Percentiles rank a stretch among this genome's conserved stretches.
Conservation (phyloP, 2,329 filamentous ascomycete species). For the Ascosphaera aggregata region DNA sequence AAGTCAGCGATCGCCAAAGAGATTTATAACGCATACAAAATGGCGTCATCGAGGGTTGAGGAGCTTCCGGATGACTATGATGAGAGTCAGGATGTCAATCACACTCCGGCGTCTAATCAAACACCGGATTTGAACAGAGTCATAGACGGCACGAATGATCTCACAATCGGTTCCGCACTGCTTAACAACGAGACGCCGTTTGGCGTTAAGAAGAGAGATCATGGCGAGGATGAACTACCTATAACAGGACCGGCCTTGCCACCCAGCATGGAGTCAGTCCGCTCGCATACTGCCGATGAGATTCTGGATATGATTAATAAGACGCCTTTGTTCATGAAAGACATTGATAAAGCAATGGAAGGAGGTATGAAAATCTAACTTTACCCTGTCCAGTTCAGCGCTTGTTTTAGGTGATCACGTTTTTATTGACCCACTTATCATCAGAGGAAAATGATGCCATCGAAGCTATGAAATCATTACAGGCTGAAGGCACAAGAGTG, state of each 20-base stretch:
- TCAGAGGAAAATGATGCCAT: conserved; percentile 55
- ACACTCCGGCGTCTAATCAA: too few relatives aligned
- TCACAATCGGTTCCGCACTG: conserved; percentile 1
- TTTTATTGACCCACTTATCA: conserved; percentile 5
- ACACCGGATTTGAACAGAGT: conserved; percentile 5
- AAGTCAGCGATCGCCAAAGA: too few relatives aligned
- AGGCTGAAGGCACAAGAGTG: conserved; percentile 72
- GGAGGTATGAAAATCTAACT: conserved; percentile 19
- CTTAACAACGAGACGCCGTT: conserved; percentile 14
- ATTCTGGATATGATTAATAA: conserved; percentile 42
- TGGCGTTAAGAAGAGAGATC: conserved; percentile 14
- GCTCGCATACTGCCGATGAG: conserved; percentile 33
- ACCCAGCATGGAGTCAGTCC: conserved; percentile 33
- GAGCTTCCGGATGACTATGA: conserved; percentile 28
- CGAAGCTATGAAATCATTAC: conserved; percentile 70
- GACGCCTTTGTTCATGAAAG: conserved; percentile 86
- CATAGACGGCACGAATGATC: not conserved
- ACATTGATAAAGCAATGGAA: conserved; percentile 40
- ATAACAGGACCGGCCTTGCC: conserved; percentile 25
- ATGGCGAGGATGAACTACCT: conserved; percentile 11
- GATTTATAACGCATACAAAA: not conserved
- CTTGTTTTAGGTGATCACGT: not conserved
- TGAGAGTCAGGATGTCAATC: conserved; percentile 21
- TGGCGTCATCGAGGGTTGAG: conserved; percentile 27
- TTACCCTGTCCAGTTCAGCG: not conserved